phyloP scores from a whole-genome alignment of 2,329 filamentous ascomycete genomes.

The Fusarium bactridioides region DNA sequence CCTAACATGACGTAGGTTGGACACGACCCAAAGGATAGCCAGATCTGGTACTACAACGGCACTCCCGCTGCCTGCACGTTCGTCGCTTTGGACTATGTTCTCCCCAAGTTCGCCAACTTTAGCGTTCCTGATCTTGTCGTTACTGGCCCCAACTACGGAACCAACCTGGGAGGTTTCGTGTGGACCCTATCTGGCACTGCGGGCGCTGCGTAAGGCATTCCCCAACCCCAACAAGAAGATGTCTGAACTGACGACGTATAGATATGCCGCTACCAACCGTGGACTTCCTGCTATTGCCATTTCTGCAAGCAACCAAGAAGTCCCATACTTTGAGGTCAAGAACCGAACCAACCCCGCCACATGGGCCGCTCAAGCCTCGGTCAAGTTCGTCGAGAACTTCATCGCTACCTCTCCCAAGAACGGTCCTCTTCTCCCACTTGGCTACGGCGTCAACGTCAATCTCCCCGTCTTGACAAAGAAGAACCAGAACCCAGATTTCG shows the following conservation, averaged over 20 bases:
- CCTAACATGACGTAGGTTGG: slow-evolving; percentile 45
- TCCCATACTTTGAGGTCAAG: slow-evolving; percentile 50
- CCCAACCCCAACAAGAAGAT: too few relatives aligned
- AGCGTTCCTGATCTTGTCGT: slow-evolving; percentile 62
- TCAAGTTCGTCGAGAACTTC: slow-evolving; percentile 55
- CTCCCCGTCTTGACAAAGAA: slow-evolving; percentile 54
- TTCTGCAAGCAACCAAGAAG: slow-evolving; percentile 53
- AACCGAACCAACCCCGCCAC: slow-evolving; percentile 55
- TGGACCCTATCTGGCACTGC: slow-evolving; percentile 61
- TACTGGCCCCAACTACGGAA: slow-evolving; percentile 64
- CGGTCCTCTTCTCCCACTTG: slow-evolving; percentile 52
- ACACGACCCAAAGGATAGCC: slow-evolving; percentile 57
- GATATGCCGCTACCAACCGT: slow-evolving; percentile 57
- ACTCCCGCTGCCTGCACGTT: slow-evolving; percentile 64
- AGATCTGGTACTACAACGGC: slow-evolving; percentile 69
- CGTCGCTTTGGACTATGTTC: slow-evolving; percentile 63
- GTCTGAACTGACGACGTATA: too few relatives aligned
- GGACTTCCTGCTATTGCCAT: slow-evolving; percentile 60
- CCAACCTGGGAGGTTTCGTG: slow-evolving; percentile 62
- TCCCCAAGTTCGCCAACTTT: slow-evolving; percentile 58
- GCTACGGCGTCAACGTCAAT: slow-evolving; percentile 62
- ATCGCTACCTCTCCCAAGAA: slow-evolving; percentile 47
- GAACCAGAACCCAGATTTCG: slow-evolving; percentile 51
- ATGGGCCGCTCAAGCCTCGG: slow-evolving; percentile 51
- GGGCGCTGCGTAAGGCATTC: slow-evolving; percentile 47